Percentiles rank a stretch among this genome's conserved stretches.
Conservation (phyloP, 2,329 filamentous ascomycete genomes). For the Macrophomina pseudophaseolina region DNA sequence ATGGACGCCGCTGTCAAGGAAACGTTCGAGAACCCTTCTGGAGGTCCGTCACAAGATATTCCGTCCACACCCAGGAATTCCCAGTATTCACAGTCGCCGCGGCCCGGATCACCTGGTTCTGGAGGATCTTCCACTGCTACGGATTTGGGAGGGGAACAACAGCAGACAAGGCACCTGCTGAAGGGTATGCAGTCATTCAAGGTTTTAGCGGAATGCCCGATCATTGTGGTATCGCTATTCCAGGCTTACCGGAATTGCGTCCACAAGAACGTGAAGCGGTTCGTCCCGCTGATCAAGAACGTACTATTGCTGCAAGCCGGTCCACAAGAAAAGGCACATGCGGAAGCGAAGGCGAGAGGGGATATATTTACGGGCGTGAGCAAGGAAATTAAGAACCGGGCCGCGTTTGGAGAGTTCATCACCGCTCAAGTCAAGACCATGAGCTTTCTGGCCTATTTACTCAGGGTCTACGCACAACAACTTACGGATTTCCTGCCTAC, state of each 20-base stretch:
- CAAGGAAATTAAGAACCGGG: constrained; percentile 88
- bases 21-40: constrained; percentile 78
- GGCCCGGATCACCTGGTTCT: constrained; percentile 86
- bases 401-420: constrained; percentile 96
- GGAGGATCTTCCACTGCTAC: constrained; percentile 72
- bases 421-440: constrained; percentile 99
- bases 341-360: constrained; percentile 77
- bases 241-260: constrained; percentile 87
- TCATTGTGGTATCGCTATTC: constrained; percentile 98
- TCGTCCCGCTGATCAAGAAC: constrained; percentile 91
- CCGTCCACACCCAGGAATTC: constrained; percentile 68
- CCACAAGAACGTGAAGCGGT: constrained; percentile 82
- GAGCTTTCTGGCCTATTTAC: constrained; percentile 94
- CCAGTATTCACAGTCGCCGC: constrained; percentile 81
- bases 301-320: constrained; percentile 88
- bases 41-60: constrained; percentile 52
- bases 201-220: constrained; percentile 94
- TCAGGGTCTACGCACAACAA: constrained; percentile 85
- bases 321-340: constrained; percentile 90
- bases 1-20: constrained; percentile 96
- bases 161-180: constrained; percentile 77
- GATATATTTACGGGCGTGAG: constrained; percentile 92
- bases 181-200: constrained; percentile 99
- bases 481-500: constrained; percentile 85
- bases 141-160: constrained; percentile 82